Evolutionary conservation across 2,329 filamentous ascomycete species (phyloP), one percentile per base, ranked within the genome.

Genomic region (Triangularia setosa): DNA sequence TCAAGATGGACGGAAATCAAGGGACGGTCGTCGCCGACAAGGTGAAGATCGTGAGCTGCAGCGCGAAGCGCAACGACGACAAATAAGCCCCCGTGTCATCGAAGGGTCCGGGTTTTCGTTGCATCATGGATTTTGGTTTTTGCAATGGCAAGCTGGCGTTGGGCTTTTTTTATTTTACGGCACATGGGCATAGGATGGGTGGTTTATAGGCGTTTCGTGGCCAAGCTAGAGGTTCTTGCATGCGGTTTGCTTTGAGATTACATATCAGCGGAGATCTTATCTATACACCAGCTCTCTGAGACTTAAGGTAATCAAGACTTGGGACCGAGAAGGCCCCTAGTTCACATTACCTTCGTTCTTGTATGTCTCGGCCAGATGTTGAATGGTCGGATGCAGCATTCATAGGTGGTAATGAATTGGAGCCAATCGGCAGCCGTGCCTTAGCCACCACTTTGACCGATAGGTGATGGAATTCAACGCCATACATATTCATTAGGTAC

Each of bases 1-100:
- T 99, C 82, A 99, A 99, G 81, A 90, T 98, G 81, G 94, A 98
- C 72, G 92, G 90, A 60, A 84, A 84, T 70, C 87, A 85, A 63
- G 85, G 88, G 66, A 85, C 86, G 0, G 87, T 98, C 14, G 81
- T 85, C 40, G 93, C 93, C 21, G 94, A 97, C 75, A 94, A 93
- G 77, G 91, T 99, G 78, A 98, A 98, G 87, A 99, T 99, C 71
- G 95, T 99, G 58, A 96, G 92, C 79, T 98, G 94, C 79, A 97
- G 96, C 74, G 93, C 93, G 70, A 97, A 97, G 83, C 83, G 68
- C 18, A 63, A 65, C 61, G 81, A 83, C 64, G 73, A 72, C 11
- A 73, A 55, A 16, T 55, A 27, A 55, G 21, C 52, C 4, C n/a
- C 52, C 4, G 23, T 25, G 2, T 48, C 40, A 21, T 14, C 40